Percentiles rank a stretch among this genome's conserved stretches.
Evolutionary conservation across 192 early-diverging fungal genomes (phyloP).

Genomic region (Podila verticillata): DNA sequence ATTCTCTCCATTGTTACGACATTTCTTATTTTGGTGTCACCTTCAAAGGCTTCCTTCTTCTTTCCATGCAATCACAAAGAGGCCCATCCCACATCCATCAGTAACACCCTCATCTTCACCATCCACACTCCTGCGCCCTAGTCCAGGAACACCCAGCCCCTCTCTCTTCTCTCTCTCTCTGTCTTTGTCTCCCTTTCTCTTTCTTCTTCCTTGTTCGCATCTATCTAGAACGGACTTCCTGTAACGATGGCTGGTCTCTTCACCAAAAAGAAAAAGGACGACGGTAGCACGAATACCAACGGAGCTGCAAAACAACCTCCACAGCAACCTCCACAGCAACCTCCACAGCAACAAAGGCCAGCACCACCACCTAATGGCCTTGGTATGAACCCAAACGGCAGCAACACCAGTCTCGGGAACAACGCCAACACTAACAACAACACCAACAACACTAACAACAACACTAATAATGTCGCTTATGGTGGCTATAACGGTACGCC

Average conservation of each 20-base stretch:
- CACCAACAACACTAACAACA: not conserved
- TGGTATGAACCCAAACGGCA: constrained; percentile 10
- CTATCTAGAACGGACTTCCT: not conserved
- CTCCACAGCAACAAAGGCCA: constrained; percentile 19
- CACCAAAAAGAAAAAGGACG: constrained; percentile 50
- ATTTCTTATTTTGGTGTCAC: not conserved
- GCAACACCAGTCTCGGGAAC: not conserved
- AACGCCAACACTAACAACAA: constrained; percentile 1
- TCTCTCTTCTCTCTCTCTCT: too few species aligned
- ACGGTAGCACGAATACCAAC: constrained; percentile 10
- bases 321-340: constrained; percentile 1
- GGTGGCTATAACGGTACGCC: not conserved
- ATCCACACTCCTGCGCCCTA: not conserved
- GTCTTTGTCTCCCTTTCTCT: not conserved
- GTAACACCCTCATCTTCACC: not conserved
- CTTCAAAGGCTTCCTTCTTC: not conserved
- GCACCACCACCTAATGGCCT: constrained; percentile 47
- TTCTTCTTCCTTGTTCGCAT: not conserved
- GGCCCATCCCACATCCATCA: too few species aligned
- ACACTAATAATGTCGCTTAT: not conserved
- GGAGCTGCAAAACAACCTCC: constrained; percentile 12
- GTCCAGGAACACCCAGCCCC: too few species aligned
- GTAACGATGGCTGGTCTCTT: constrained; percentile 40
- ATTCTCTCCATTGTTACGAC: not conserved
- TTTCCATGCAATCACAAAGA: not conserved